Conservation (phyloP, 2,329 filamentous ascomycete species). For the Aureobasidium mangrovei region DNA sequence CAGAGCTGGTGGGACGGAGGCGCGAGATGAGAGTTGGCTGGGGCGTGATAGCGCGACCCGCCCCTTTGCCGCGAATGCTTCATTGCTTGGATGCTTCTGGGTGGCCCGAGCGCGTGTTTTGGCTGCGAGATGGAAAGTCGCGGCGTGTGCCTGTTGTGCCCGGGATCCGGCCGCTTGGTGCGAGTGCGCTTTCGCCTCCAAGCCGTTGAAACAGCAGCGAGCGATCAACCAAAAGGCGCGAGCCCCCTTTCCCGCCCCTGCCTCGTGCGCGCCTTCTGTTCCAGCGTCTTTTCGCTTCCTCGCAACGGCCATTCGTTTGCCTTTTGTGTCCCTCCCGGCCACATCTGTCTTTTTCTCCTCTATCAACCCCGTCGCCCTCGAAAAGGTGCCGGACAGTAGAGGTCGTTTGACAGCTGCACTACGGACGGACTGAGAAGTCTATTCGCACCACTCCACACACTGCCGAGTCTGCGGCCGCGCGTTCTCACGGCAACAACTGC, state of each 20-base stretch:
- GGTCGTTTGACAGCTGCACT: constrained; percentile 10
- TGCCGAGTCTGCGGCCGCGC: constrained; percentile 12
- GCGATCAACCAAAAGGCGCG: constrained; percentile 12
- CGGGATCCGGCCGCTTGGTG: constrained; percentile 10
- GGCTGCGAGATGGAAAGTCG: neutral
- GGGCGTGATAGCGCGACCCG: constrained; percentile 13
- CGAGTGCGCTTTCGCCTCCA: neutral
- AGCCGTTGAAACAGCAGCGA: constrained; percentile 14
- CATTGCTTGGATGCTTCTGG: neutral
- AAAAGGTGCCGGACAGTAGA: constrained; percentile 7
- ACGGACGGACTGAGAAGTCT: constrained; percentile 2
- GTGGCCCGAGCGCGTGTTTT: constrained; percentile 9
- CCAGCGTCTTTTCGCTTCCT: constrained; percentile 12
- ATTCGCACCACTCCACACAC: constrained; percentile 1
- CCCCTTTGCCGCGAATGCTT: constrained; percentile 8
- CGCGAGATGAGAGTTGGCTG: constrained; percentile 15
- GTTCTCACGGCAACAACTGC: constrained; percentile 15
- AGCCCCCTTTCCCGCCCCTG: constrained; percentile 14
- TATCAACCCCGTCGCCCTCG: neutral
- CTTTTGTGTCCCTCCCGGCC: constrained; percentile 8
- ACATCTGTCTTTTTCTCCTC: constrained; percentile 4
- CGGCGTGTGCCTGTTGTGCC: constrained; percentile 3
- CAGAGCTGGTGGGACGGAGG: constrained; percentile 1
- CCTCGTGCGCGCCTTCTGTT: constrained; percentile 14
- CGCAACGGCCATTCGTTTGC: constrained; percentile 1